A percentile compares a stretch with the other conserved stretches of the same genome.
Evolutionary conservation across 257 asterid genomes (phyloP).

Genomic region (Misopates orontium): DNA sequence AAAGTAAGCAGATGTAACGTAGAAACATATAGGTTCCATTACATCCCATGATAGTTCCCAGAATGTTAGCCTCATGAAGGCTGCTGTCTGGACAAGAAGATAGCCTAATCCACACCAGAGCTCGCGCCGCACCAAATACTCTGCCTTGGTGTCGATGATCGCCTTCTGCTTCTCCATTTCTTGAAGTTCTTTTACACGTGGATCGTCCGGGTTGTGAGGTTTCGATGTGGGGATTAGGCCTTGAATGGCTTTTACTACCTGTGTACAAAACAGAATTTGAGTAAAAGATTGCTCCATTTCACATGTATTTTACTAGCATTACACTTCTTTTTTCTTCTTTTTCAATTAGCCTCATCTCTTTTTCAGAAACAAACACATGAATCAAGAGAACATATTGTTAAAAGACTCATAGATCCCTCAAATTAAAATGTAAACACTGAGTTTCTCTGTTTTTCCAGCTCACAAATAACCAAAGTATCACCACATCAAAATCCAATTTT

Average conservation of each 20-base stretch:
- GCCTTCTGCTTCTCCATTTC: constrained; percentile 64
- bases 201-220: constrained; percentile 40
- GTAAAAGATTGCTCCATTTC: constrained; percentile 52
- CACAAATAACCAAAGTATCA: not conserved
- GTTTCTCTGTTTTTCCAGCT: too few species aligned
- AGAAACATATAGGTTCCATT: constrained; percentile 96
- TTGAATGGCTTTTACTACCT: constrained; percentile 86
- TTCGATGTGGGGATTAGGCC: constrained; percentile 50
- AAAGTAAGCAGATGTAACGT: constrained; percentile 65
- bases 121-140: constrained; percentile 50
- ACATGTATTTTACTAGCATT: constrained; percentile 21
- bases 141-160: constrained; percentile 61
- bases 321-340: not conserved
- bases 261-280: constrained; percentile 52
- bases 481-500: constrained; percentile 10
- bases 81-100: constrained; percentile 70
- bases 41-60: constrained; percentile 98
- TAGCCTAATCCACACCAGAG: constrained; percentile 75
- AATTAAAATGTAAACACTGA: not conserved
- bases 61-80: constrained; percentile 89
- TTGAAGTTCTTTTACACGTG: constrained; percentile 51
- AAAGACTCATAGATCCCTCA: not conserved
- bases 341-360: not conserved
- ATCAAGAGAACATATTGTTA: not conserved
- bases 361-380: not conserved